Evolutionary conservation across 805 yeast species (phyloP).

Genomic region (Yarrowia deformans): DNA sequence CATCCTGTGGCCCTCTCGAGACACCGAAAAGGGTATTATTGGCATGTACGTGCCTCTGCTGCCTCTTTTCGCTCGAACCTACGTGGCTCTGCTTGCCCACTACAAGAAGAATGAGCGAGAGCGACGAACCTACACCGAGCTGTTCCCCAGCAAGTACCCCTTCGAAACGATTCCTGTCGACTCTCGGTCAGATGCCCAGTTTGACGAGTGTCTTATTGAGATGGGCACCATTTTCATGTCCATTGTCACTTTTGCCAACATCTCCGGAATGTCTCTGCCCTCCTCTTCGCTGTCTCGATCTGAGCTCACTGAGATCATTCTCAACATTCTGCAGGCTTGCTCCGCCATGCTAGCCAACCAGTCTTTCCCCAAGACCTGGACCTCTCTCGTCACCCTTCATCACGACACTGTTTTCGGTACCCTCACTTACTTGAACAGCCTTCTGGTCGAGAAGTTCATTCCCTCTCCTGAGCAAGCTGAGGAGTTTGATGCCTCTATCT

Average conservation of each 20-base stretch:
- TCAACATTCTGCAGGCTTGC: constrained; percentile 47
- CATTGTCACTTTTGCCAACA: constrained; percentile 45
- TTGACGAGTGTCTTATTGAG: constrained; percentile 78
- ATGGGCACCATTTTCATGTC: constrained; percentile 61
- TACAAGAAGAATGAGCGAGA: constrained; percentile 59
- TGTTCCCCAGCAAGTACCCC: constrained; percentile 73
- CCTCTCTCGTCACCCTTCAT: constrained; percentile 58
- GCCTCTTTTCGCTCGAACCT: constrained; percentile 47
- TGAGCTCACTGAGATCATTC: constrained; percentile 47
- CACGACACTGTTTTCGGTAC: constrained; percentile 48
- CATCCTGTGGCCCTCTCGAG: constrained; percentile 47
- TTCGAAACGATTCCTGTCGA: constrained; percentile 71
- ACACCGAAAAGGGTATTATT: constrained; percentile 45
- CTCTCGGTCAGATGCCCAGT: constrained; percentile 69
- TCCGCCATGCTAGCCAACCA: constrained; percentile 46
- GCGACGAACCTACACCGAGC: constrained; percentile 63
- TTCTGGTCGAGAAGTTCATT: constrained; percentile 59
- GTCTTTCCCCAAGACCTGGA: constrained; percentile 64
- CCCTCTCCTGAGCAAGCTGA: constrained; percentile 62
- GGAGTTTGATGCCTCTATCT: constrained; percentile 63
- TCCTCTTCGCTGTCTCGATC: constrained; percentile 44
- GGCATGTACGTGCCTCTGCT: constrained; percentile 48
- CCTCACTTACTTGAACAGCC: constrained; percentile 54
- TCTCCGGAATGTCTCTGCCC: constrained; percentile 43
- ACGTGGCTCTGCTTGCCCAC: constrained; percentile 45